Evolutionary conservation across 2,329 filamentous ascomycete species (phyloP), one percentile per base, ranked within the genome.

Genomic region (Paramyrothecium roridum): DNA sequence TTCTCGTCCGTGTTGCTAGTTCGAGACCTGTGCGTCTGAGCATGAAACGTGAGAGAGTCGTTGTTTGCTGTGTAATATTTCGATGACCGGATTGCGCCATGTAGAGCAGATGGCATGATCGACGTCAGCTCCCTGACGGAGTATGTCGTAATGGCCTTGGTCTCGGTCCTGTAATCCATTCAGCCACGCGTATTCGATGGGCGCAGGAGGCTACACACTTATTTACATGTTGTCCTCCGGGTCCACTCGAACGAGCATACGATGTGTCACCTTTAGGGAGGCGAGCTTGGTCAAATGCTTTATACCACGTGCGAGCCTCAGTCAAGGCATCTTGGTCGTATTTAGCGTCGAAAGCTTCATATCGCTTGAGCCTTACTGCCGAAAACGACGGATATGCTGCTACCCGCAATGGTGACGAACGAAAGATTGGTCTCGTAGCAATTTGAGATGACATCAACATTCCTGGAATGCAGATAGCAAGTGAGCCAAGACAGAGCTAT

Each of bases 151-250:
- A 77, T 80, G 21, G 82, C 83, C 61, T 85, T 86, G 52, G 76
- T 80, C 68, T 86, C 83, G 1, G 83, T 86, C 57, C 82, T 85
- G n/a, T 40, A 46, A 33, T 12, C 12, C 26, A 20, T 77, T 81
- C 11, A 79, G 74, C 12, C 74, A 74, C 58, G 68, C 77, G 6
- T 60, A 69, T 8, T 71, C 75, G 45, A 67, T 69, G 49, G 63
- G 56, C 1, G 22, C 20, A 26, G 12, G 23, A 19, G 40, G 20
- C 22, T 51, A 21, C 77, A 53, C 63, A 85, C 83, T 85, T 86
- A 64, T 86, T 86, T 33, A 85, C 82, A 63, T 86, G 81, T 61
- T 86, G 83, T 2, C 83, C 83, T 13, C 83, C 83, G 2, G 83
- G 82, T 0, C 83, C 83, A 60, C 81, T 84, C 3, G 83, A 85